A percentile compares a stretch with the other conserved stretches of the same genome.
phyloP scores from a whole-genome alignment of 1,284 basidiomycete genomes.

The Moniliella sp. region DNA sequence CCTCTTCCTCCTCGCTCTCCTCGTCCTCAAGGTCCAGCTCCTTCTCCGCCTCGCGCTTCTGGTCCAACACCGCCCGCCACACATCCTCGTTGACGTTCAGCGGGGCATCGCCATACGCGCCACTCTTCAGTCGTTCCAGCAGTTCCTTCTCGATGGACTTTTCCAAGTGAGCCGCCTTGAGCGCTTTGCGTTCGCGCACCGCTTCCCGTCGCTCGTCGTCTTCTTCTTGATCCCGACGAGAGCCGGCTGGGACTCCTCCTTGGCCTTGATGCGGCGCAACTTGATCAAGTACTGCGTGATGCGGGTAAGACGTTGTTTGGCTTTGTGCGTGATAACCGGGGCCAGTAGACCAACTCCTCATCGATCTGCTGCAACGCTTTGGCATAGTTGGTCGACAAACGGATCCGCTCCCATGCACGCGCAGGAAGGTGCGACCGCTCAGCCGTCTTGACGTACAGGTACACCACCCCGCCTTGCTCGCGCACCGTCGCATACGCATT shows the following conservation, averaged over 20 bases:
- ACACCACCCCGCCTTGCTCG: constrained; percentile 75
- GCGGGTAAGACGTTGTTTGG: constrained; percentile 94
- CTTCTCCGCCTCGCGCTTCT: constrained; percentile 4
- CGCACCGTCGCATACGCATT: constrained; percentile 88
- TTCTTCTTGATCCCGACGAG: constrained; percentile 92
- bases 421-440: constrained; percentile 86
- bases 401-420: constrained; percentile 89
- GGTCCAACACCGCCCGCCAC: constrained; percentile 47
- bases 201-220: constrained; percentile 78
- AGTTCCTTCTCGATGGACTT: constrained; percentile 87
- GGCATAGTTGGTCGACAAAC: constrained; percentile 75
- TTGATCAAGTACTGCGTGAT: constrained; percentile 98
- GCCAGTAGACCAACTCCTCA: constrained; percentile 84
- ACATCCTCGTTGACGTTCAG: constrained; percentile 94
- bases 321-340: constrained; percentile 93
- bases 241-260: constrained; percentile 60
- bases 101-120: constrained; percentile 90
- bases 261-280: constrained; percentile 70
- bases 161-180: constrained; percentile 62
- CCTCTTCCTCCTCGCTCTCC: constrained; percentile 17
- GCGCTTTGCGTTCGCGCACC: constrained; percentile 76
- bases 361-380: constrained; percentile 65
- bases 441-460: constrained; percentile 94
- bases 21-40: constrained; percentile 21
- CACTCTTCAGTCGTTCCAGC: constrained; percentile 76